Base-by-base conservation (phyloP, 148 eudicot species). In the Dysphania ambrosioides region DNA sequence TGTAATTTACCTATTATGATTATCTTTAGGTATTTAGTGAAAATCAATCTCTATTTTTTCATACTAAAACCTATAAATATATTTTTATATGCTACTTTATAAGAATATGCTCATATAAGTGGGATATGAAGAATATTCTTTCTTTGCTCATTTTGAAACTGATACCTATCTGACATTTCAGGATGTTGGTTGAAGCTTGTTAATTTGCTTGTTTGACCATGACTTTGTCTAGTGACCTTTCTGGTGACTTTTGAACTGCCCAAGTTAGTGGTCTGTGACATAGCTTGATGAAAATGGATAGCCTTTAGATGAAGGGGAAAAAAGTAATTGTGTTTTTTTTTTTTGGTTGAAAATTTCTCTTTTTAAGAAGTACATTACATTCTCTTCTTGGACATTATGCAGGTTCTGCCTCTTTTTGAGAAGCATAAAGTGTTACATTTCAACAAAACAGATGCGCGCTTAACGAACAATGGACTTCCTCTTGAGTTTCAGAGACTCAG, bases 381-480 rank as follows among this genome's bases (percentile, higher is more conserved):
- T 16, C 16, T 47, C 53, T 69, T 26, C 49, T 73, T 62, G 82
- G 72, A 30, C 60, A 36, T 77, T 57, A 60, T 81, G 81, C 93
- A 95, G 98, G 83, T 95, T 75, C 73, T 95, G 75, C 97, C 98
- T 5, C 93, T 92, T 63, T 92, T 90, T 72, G 72, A 74, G 66
- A 88, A 92, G 88, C 78, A 90, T 75, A 83, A 85, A 79, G 91
- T 92, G 75, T 80, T 95, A 76, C 96, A 92, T 83, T 95, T 95
- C 72, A 95, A 92, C 80, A 87, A 85, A 85, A 95, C 97, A 60
- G 98, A 95, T 80, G 67, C 98, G 16, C 90, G 98, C 67, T 79
- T 94, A 72, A 96, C 96, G 73, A 94, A 91, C 85, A 94, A 94
- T 75, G 95, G 95, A 65, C 85, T 95, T 36, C 80, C 98, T 68